Conservation (phyloP, 164 flowering plant genomes). For the Euptelea pleiosperma region DNA sequence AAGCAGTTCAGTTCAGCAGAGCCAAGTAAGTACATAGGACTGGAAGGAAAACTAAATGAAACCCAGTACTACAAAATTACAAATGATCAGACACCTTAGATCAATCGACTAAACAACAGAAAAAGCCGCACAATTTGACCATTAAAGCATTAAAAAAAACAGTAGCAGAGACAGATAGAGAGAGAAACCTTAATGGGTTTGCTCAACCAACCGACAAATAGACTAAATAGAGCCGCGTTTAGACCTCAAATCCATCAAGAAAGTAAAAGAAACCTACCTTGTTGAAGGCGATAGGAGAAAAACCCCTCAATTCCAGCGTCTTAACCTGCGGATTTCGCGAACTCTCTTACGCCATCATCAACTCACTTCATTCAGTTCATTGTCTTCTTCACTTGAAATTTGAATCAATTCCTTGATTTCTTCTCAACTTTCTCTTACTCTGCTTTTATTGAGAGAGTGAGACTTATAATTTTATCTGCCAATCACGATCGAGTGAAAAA, state of each 20-base stretch:
- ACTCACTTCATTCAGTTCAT: no score
- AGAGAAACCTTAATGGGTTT: constrained; percentile 1
- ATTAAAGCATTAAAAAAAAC: background rate
- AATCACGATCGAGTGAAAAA: background rate
- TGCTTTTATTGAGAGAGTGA: background rate
- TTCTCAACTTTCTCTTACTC: constrained; percentile 3
- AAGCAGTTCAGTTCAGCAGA: no score
- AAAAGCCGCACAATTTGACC: background rate
- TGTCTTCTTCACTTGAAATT: background rate
- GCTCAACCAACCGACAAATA: no score
- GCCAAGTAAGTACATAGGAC: no score
- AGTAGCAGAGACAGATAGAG: no score
- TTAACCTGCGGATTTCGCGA: constrained; percentile 11
- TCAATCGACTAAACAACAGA: background rate
- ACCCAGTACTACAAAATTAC: no score
- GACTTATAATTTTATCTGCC: background rate
- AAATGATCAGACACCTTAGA: no score
- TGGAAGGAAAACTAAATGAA: no score
- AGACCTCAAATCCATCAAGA: background rate
- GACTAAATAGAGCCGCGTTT: no score
- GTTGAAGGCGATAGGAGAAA: background rate
- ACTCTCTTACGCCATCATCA: no score
- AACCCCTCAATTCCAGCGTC: constrained; percentile 19
- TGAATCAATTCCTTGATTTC: no score
- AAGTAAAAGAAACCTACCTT: constrained; percentile 2